Percentiles rank a stretch among this genome's conserved stretches.
phyloP scores from a whole-genome alignment of 2,329 filamentous ascomycete genomes.

The Fusarium albosuccineum region DNA sequence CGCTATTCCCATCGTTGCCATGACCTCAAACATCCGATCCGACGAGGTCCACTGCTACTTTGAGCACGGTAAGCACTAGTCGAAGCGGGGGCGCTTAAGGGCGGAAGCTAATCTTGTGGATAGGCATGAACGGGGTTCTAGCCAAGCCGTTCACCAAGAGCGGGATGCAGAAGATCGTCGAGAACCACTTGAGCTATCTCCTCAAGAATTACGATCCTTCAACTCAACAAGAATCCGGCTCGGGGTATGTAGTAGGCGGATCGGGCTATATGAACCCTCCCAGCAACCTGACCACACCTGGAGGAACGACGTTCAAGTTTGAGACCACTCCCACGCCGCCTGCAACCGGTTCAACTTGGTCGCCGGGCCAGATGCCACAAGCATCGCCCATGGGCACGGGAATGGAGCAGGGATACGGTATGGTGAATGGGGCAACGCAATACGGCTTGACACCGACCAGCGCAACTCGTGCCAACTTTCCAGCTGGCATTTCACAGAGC shows the following conservation, averaged over 20 bases:
- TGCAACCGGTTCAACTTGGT: constrained; percentile 62
- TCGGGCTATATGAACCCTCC: constrained; percentile 53
- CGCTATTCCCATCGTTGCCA: constrained; percentile 90
- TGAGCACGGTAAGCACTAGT: constrained; percentile 80
- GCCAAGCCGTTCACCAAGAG: constrained; percentile 97
- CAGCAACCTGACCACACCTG: constrained; percentile 43
- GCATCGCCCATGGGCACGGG: constrained; percentile 58
- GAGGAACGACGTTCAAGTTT: constrained; percentile 58
- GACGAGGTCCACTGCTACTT: constrained; percentile 99
- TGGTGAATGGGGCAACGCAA: constrained; percentile 57
- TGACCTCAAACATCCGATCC: constrained; percentile 98
- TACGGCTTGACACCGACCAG: constrained; percentile 53
- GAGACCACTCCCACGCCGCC: constrained; percentile 69
- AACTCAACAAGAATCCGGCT: constrained; percentile 56
- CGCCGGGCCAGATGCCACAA: constrained; percentile 65
- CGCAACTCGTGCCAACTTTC: constrained; percentile 47
- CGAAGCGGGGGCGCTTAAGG: not conserved
- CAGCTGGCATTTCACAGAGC: constrained; percentile 40
- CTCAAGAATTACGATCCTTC: constrained; percentile 72
- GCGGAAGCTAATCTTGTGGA: constrained; percentile 28
- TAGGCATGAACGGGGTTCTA: constrained; percentile 97
- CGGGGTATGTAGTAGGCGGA: constrained; percentile 51
- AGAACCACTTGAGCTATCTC: constrained; percentile 88
- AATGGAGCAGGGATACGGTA: constrained; percentile 62
- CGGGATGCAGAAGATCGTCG: constrained; percentile 85